These are phyloP conservation scores for Coprinellus aureogranulatus DNA, from an alignment of 768 basidiomycete species.

Conservation along the genomic window DNA sequence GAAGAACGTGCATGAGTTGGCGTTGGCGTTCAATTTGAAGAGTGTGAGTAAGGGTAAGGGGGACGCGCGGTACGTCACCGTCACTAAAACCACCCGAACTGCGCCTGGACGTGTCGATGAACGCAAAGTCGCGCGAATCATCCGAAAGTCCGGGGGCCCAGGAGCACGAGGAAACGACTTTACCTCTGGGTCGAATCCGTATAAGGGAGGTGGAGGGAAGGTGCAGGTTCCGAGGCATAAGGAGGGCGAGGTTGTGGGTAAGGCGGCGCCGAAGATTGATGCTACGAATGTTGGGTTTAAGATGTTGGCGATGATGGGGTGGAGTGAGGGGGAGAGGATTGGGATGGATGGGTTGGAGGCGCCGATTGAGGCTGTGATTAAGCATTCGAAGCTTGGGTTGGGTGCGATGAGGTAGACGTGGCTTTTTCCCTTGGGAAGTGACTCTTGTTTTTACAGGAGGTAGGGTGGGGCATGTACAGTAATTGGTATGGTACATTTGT, in stretches of 20 bases:
- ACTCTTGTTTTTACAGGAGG: too few species aligned
- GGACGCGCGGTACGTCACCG: constrained; percentile 67
- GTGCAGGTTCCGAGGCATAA: constrained; percentile 46
- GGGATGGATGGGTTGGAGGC: constrained; percentile 69
- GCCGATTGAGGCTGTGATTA: constrained; percentile 82
- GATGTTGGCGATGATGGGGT: constrained; percentile 89
- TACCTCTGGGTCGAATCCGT: constrained; percentile 29
- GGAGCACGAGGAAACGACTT: constrained; percentile 35
- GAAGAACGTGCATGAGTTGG: constrained; percentile 76
- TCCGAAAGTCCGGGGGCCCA: constrained; percentile 36
- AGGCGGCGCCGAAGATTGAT: constrained; percentile 81
- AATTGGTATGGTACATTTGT: too few species aligned
- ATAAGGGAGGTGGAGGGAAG: constrained; percentile 15
- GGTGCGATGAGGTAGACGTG: constrained; percentile 52
- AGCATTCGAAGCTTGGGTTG: constrained; percentile 80
- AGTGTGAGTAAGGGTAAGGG: constrained; percentile 76
- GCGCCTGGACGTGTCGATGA: constrained; percentile 56
- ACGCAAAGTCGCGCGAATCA: constrained; percentile 48
- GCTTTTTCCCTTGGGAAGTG: too few species aligned
- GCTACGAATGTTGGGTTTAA: constrained; percentile 81
- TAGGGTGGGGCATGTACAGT: too few species aligned
- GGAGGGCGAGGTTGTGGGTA: constrained; percentile 89
- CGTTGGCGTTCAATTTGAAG: constrained; percentile 73
- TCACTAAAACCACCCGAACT: constrained; percentile 65
- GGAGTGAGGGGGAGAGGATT: constrained; percentile 79